A percentile compares a stretch with the other conserved stretches of the same genome.
Conservation (phyloP, 257 asterid species). For the Gardenia jasminoides region DNA sequence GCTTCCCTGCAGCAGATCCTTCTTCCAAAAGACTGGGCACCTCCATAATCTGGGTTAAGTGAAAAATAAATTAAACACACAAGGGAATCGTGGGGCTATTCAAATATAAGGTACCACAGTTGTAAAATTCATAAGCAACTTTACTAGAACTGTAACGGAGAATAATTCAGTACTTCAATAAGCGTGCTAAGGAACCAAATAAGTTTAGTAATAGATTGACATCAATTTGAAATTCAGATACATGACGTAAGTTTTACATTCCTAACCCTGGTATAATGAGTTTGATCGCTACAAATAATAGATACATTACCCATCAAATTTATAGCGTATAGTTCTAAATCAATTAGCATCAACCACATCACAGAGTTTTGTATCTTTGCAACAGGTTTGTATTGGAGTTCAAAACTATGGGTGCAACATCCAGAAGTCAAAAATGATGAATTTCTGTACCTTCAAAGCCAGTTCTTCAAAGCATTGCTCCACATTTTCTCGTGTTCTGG, state of each 20-base stretch:
- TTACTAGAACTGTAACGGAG: not conserved
- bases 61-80: not conserved
- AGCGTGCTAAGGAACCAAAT: not conserved
- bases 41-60: constrained; percentile 71
- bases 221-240: too few relatives aligned
- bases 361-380: not conserved
- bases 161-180: not conserved
- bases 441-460: constrained; percentile 55
- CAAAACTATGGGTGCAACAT: not conserved
- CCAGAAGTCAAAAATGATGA: constrained; percentile 6
- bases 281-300: not conserved
- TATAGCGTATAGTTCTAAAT: not conserved
- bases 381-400: not conserved
- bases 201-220: not conserved
- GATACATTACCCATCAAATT: not conserved
- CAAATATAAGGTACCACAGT: not conserved
- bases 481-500: constrained; percentile 85
- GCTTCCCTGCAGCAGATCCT: constrained; percentile 67
- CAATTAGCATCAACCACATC: not conserved
- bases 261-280: not conserved
- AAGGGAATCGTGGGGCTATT: not conserved
- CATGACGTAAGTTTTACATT: not conserved
- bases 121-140: not conserved
- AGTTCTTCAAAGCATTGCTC: constrained; percentile 80
- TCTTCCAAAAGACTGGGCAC: constrained; percentile 86